phyloP scores from a whole-genome alignment of 2,329 filamentous ascomycete genomes.

The Venturia pyrina region DNA sequence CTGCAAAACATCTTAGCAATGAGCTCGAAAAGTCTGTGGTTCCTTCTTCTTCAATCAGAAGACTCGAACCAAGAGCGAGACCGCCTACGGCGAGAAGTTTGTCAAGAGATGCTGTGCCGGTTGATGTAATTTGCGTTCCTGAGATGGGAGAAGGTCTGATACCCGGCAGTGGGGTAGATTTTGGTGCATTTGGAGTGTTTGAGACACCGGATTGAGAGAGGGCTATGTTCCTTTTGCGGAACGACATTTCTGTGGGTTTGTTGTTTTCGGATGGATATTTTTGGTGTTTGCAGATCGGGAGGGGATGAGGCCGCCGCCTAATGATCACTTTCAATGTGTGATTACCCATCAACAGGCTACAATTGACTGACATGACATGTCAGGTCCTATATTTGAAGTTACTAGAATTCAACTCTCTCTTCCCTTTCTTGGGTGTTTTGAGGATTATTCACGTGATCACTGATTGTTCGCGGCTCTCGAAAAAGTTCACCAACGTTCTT shows the following conservation, averaged over 20 bases:
- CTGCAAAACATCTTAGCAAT: slow-evolving; percentile 78
- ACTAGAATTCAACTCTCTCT: no score
- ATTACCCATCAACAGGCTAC: background rate
- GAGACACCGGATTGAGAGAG: slow-evolving; percentile 31
- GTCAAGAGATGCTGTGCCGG: slow-evolving; percentile 79
- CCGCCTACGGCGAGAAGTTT: slow-evolving; percentile 80
- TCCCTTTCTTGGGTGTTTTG: background rate
- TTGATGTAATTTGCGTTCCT: slow-evolving; percentile 80
- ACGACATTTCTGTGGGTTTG: slow-evolving; percentile 31
- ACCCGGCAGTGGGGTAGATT: slow-evolving; percentile 31
- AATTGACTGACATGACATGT: background rate
- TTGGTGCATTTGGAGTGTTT: slow-evolving; percentile 17
- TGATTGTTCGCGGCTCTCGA: background rate
- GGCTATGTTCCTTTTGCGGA: slow-evolving; percentile 56
- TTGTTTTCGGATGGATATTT: background rate
- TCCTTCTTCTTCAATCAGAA: slow-evolving; percentile 78
- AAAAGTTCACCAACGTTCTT: background rate
- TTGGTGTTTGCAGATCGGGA: background rate
- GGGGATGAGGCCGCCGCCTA: background rate
- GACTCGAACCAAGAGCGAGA: slow-evolving; percentile 66
- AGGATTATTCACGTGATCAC: background rate
- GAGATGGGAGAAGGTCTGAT: slow-evolving; percentile 81
- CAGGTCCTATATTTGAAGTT: no score
- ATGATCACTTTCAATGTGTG: no score
- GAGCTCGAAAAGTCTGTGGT: slow-evolving; percentile 90